Evolutionary conservation across 1,284 basidiomycete genomes (phyloP).

Genomic region (Xerocomus minutiporus): DNA sequence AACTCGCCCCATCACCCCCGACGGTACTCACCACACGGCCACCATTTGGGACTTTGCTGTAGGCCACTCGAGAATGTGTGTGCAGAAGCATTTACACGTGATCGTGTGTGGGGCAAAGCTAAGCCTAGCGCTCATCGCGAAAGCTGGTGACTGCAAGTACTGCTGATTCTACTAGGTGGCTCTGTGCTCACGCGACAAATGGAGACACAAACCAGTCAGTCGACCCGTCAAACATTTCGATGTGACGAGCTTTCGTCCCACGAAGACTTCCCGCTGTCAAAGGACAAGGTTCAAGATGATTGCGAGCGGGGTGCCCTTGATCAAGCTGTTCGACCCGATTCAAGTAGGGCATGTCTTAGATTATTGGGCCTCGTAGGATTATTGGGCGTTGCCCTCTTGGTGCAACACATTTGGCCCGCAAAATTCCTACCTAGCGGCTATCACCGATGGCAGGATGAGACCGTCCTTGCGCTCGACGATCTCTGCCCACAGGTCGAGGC

Average conservation of each 20-base stretch:
- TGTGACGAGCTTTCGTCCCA: neutral
- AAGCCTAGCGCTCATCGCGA: too few relatives aligned
- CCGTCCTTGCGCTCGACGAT: constrained; percentile 2
- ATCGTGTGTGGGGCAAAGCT: too few relatives aligned
- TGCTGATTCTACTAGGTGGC: too few relatives aligned
- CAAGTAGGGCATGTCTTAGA: neutral
- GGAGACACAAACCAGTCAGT: too few relatives aligned
- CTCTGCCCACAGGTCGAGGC: constrained; percentile 34
- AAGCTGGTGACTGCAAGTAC: too few relatives aligned
- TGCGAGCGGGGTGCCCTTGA: constrained; percentile 10
- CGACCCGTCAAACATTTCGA: too few relatives aligned
- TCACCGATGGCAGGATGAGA: neutral
- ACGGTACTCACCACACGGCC: too few relatives aligned
- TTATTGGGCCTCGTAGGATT: constrained; percentile 5
- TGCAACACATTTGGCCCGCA: constrained; percentile 7
- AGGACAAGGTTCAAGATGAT: constrained; percentile 7
- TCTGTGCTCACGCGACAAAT: too few relatives aligned
- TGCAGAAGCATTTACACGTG: too few relatives aligned
- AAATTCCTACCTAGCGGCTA: neutral
- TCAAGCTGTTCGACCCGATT: neutral
- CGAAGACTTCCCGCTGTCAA: neutral
- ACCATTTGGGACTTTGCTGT: too few relatives aligned
- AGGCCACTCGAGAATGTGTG: too few relatives aligned
- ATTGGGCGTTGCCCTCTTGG: constrained; percentile 14
- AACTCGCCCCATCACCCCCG: too few relatives aligned